phyloP scores from a whole-genome alignment of 768 basidiomycete genomes.

The Rhodosporidiobolus sp. region DNA sequence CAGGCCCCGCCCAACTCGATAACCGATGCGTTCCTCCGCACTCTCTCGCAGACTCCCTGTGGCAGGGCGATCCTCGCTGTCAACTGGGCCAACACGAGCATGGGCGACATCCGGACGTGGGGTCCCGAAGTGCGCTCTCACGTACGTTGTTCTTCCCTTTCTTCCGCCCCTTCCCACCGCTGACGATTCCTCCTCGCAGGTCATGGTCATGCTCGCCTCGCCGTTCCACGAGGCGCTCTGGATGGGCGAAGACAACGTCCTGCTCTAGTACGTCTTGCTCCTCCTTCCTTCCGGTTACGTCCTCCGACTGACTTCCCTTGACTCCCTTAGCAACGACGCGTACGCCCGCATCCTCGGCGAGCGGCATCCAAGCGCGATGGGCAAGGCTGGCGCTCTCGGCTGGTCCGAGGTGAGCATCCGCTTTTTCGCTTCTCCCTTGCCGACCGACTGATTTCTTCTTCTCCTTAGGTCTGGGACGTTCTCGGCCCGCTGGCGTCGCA shows the following conservation, averaged over 20 bases:
- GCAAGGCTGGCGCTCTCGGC: constrained; percentile 3
- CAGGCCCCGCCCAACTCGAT: background rate
- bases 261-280: constrained; percentile 18
- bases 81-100: background rate
- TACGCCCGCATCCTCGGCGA: constrained; percentile 6
- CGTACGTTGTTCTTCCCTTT: too few relatives aligned
- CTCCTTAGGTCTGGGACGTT: constrained; percentile 24
- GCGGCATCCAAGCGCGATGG: background rate
- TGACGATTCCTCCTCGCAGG: background rate
- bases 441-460: constrained; percentile 4
- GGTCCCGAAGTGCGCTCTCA: constrained; percentile 4
- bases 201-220: constrained; percentile 22
- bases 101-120: constrained; percentile 21
- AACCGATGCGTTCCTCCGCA: constrained; percentile 4
- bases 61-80: background rate
- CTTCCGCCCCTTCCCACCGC: too few relatives aligned
- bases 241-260: constrained; percentile 20
- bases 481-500: constrained; percentile 29
- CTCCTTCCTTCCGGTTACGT: background rate
- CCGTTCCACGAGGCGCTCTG: constrained; percentile 27
- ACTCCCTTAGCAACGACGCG: background rate
- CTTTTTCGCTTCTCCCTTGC: background rate
- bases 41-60: background rate
- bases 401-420: background rate
- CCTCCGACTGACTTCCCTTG: too few relatives aligned